Conservation (phyloP, 2,329 filamentous ascomycete genomes). For the Coniella lustricola region DNA sequence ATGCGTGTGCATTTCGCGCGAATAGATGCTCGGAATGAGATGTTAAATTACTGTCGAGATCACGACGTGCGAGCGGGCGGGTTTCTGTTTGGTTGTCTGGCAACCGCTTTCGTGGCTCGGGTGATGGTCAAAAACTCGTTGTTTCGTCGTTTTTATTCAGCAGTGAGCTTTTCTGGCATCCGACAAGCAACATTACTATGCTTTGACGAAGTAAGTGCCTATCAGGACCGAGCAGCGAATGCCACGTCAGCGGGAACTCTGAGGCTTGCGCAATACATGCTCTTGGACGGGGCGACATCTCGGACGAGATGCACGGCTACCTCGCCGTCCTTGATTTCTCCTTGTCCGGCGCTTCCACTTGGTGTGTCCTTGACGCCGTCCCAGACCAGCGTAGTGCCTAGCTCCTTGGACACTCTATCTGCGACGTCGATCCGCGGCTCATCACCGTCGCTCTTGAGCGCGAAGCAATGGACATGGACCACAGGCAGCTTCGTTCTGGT, state of each 20-base stretch:
- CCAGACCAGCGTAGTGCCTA: constrained; percentile 49
- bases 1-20: too few relatives aligned
- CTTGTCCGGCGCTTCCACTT: constrained; percentile 28
- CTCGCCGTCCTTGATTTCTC: constrained; percentile 39
- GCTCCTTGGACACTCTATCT: constrained; percentile 53
- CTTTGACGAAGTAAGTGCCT: too few relatives aligned
- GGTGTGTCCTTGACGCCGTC: constrained; percentile 32
- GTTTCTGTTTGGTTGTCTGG: constrained; percentile 11
- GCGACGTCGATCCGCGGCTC: constrained; percentile 58
- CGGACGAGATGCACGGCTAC: constrained; percentile 64
- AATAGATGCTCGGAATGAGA: too few relatives aligned
- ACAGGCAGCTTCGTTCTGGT: constrained; percentile 62
- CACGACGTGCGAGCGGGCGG: too few relatives aligned
- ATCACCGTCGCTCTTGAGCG: constrained; percentile 71
- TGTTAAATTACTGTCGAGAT: too few relatives aligned
- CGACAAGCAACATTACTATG: too few relatives aligned
- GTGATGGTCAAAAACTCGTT: too few relatives aligned
- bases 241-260: constrained; percentile 76
- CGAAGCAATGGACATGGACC: constrained; percentile 93
- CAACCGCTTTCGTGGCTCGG: too few relatives aligned
- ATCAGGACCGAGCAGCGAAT: constrained; percentile 45
- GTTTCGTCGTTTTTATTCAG: too few relatives aligned
- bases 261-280: constrained; percentile 96
- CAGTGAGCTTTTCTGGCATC: too few relatives aligned
- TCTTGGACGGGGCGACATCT: constrained; percentile 86